phyloP scores from a whole-genome alignment of 2,329 filamentous ascomycete species.

The Ceratocystis smalleyi region DNA sequence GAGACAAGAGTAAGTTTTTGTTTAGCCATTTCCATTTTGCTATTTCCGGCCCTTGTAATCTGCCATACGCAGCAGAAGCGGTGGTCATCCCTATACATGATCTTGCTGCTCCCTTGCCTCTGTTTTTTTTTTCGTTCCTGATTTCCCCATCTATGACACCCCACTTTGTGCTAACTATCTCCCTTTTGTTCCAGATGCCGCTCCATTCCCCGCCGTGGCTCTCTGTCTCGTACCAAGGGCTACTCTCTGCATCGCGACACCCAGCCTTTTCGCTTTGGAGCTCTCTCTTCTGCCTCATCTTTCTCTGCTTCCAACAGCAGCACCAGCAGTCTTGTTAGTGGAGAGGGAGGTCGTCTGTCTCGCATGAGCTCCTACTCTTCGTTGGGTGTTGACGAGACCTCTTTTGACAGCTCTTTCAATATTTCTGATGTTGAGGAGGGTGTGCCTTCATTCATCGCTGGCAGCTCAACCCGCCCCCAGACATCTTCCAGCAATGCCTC shows the following conservation, averaged over 20 bases:
- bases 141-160: neutral
- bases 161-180: constrained; percentile 6
- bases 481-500: constrained; percentile 21
- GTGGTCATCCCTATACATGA: neutral
- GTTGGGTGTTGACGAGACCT: constrained; percentile 12
- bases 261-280: constrained; percentile 12
- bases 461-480: constrained; percentile 46
- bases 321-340: constrained; percentile 12
- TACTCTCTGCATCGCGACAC: constrained; percentile 12
- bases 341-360: constrained; percentile 22
- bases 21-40: neutral
- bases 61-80: neutral
- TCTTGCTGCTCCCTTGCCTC: neutral
- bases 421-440: constrained; percentile 10
- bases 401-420: constrained; percentile 13
- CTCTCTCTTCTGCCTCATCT: constrained; percentile 12
- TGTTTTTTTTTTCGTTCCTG: neutral
- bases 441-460: constrained; percentile 38
- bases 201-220: constrained; percentile 13
- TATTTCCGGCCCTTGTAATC: neutral
- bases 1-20: constrained; percentile 12
- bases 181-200: constrained; percentile 1
- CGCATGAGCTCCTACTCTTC: constrained; percentile 28
- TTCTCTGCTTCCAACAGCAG: constrained; percentile 11
- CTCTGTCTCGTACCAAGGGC: constrained; percentile 14